A percentile compares a stretch with the other conserved stretches of the same genome.
These are phyloP conservation scores for Ceratobasidium sp. DNA, from an alignment of 1,284 basidiomycete genomes.

Conservation along the genomic window DNA sequence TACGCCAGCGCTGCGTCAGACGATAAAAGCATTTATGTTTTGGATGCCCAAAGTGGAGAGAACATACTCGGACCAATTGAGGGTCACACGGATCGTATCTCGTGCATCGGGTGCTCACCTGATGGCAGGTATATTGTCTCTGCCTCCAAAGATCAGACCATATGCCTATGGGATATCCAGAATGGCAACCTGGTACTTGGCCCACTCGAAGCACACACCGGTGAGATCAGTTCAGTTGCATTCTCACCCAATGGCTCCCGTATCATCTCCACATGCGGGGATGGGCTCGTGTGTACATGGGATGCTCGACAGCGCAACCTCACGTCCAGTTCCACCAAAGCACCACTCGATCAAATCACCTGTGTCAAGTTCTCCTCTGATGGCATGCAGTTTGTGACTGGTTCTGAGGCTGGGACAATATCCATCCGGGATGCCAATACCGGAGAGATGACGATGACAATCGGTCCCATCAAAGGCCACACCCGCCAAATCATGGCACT, in stretches of 20 bases:
- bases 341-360: no score
- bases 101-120: constrained; percentile 17
- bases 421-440: constrained; percentile 15
- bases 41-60: constrained; percentile 5
- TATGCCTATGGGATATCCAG: constrained; percentile 9
- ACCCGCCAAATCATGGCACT: no score
- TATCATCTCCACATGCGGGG: not conserved
- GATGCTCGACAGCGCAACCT: no score
- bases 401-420: no score
- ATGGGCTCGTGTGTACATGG: no score
- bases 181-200: not conserved
- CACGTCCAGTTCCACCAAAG: no score
- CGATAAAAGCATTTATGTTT: no score
- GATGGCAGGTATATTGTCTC: constrained; percentile 13
- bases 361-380: no score
- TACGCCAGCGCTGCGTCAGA: no score
- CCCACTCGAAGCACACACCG: not conserved
- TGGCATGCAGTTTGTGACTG: no score
- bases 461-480: no score
- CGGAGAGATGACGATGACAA: no score
- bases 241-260: constrained; percentile 33
- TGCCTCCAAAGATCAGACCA: not conserved
- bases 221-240: constrained; percentile 4
- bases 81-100: constrained; percentile 3
- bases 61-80: not conserved